Evolutionary conservation across 2,329 filamentous ascomycete species (phyloP).

Genomic region (Colletotrichum camelliae): DNA sequence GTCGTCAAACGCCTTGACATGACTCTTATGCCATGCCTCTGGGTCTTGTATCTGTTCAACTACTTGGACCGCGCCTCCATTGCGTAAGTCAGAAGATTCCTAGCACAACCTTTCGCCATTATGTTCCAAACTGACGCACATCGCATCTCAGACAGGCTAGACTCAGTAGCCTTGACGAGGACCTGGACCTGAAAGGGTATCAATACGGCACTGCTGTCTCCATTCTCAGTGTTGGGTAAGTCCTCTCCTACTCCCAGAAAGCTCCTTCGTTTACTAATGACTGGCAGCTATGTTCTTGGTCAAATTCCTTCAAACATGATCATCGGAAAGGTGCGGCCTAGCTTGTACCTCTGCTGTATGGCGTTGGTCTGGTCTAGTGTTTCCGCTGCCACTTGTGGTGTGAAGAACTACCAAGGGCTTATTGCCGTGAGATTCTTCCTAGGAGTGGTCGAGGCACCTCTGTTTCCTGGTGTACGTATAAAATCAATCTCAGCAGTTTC

Average conservation of each 20-base stretch:
- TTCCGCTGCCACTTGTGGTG: slow-evolving; percentile 22
- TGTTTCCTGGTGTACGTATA: slow-evolving; percentile 22
- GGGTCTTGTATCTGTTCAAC: slow-evolving; percentile 26
- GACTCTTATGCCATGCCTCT: slow-evolving; percentile 25
- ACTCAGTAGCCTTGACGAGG: slow-evolving; percentile 26
- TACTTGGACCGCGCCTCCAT: slow-evolving; percentile 26
- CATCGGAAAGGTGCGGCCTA: slow-evolving; percentile 21
- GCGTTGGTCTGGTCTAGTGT: slow-evolving; percentile 23
- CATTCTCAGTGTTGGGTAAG: slow-evolving; percentile 29
- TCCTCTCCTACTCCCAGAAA: rapidly evolving
- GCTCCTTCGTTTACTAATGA: rapidly evolving
- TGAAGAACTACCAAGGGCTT: slow-evolving; percentile 22
- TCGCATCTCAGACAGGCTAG: slow-evolving; percentile 24
- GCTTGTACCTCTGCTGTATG: slow-evolving; percentile 23
- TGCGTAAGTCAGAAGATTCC: background rate
- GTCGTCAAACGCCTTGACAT: slow-evolving; percentile 24
- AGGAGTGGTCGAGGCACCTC: slow-evolving; percentile 21
- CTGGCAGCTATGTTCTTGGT: slow-evolving; percentile 14
- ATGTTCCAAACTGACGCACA: background rate
- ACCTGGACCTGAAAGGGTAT: slow-evolving; percentile 27
- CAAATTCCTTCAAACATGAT: slow-evolving; percentile 26
- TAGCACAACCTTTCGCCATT: rapidly evolving
- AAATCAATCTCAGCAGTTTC: rapidly evolving
- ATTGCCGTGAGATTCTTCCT: slow-evolving; percentile 23
- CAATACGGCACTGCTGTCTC: slow-evolving; percentile 29